Conservation (phyloP, 345 rosid genomes). For the Fremontodendron californicum region DNA sequence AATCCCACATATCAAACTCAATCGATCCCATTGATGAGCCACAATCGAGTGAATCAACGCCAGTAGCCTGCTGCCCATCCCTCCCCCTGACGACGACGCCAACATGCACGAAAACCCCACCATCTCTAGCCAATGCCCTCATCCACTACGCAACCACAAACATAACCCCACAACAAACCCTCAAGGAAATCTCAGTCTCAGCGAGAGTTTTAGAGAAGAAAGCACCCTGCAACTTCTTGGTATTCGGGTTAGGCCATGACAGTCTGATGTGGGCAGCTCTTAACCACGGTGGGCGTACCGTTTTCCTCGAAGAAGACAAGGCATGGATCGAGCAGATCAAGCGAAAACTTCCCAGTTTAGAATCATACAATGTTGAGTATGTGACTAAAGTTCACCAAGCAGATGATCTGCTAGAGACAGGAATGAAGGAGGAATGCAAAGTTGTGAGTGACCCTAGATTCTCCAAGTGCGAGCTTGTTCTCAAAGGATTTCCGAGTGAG, state of each 20-base stretch:
- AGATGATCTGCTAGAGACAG: conserved; percentile 55
- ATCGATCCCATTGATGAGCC: background rate
- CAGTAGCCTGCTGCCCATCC: background rate
- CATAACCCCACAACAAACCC: conserved; percentile 83
- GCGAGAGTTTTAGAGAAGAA: conserved; percentile 54
- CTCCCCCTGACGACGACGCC: conserved; percentile 1
- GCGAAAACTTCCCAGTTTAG: conserved; percentile 58
- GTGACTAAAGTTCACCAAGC: conserved; percentile 80
- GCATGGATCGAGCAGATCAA: conserved; percentile 78
- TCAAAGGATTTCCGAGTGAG: conserved; percentile 75
- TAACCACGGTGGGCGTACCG: conserved; percentile 78
- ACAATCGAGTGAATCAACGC: background rate
- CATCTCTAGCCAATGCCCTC: conserved; percentile 57
- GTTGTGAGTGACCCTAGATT: conserved; percentile 59
- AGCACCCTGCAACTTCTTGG: conserved; percentile 88
- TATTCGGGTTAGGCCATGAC: conserved; percentile 87
- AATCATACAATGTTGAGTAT: conserved; percentile 66
- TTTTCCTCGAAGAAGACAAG: conserved; percentile 86
- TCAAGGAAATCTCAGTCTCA: conserved; percentile 60
- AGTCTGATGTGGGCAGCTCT: conserved; percentile 91
- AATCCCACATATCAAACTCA: background rate
- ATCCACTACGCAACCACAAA: conserved; percentile 78
- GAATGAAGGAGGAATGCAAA: conserved; percentile 69
- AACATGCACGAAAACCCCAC: conserved; percentile 54
- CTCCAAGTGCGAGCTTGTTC: conserved; percentile 78